Evolutionary conservation across 495 filamentous ascomycete species (phyloP).

Genomic region (Usnea hakonensis): DNA sequence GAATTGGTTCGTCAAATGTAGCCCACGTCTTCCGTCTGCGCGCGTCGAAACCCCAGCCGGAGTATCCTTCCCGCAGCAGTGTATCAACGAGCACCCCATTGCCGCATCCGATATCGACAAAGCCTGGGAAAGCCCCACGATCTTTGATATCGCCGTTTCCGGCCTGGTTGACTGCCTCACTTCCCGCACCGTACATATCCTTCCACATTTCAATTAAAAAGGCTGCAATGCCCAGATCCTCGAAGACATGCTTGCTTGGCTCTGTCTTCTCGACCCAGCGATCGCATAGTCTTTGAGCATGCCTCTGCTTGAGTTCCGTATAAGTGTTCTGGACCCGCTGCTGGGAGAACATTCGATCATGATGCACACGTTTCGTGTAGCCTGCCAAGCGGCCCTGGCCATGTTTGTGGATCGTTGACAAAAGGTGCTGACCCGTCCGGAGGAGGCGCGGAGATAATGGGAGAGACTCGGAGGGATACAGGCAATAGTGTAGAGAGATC

Average conservation of each 20-base stretch:
- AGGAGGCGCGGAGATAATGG: conserved; percentile 47
- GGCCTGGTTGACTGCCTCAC: conserved; percentile 13
- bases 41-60: conserved; percentile 87
- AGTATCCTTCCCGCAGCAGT: conserved; percentile 72
- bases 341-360: conserved; percentile 71
- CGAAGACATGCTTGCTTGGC: conserved; percentile 86
- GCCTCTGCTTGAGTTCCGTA: conserved; percentile 64
- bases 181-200: conserved; percentile 59
- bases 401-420: conserved; percentile 69
- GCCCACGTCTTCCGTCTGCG: conserved; percentile 74
- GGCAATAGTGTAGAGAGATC: conserved; percentile 61
- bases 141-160: conserved; percentile 12
- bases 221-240: conserved; percentile 85
- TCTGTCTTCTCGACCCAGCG: conserved; percentile 81
- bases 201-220: conserved; percentile 91
- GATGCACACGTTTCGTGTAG: conserved; percentile 39
- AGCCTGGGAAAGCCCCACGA: conserved; percentile 60
- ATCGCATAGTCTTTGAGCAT: conserved; percentile 58
- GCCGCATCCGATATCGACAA: conserved; percentile 92
- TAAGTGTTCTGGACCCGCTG: conserved; percentile 73
- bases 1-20: conserved; percentile 51
- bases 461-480: conserved; percentile 43
- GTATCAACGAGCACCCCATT: conserved; percentile 90
- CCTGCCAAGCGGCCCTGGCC: conserved; percentile 53
- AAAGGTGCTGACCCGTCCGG: conserved; percentile 62